Conservation (phyloP, 192 early-diverging fungal species). For the Piromyces finnis region DNA sequence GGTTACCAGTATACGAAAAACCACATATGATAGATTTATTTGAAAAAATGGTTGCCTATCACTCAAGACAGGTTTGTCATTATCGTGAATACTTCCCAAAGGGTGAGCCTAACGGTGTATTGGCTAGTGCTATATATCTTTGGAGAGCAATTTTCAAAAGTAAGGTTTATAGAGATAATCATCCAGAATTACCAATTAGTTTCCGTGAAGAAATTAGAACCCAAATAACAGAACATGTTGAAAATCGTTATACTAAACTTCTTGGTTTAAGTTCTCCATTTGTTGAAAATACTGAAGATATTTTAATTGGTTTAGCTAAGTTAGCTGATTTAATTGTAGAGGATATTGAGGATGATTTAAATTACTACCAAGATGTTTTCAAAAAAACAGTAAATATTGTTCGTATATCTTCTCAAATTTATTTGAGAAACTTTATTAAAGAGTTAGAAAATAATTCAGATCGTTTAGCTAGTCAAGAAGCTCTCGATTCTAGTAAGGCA, state of each 20-base stretch:
- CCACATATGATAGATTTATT: slow-evolving; percentile 15
- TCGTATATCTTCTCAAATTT: slow-evolving; percentile 19
- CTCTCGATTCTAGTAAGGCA: slow-evolving; percentile 14
- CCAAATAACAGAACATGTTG: slow-evolving; percentile 13
- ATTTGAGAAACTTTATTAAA: slow-evolving; percentile 21
- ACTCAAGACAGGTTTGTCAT: slow-evolving; percentile 21
- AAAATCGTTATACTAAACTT: slow-evolving; percentile 18
- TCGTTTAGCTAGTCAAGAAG: slow-evolving; percentile 12
- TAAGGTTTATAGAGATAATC: slow-evolving; percentile 15
- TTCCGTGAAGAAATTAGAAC: slow-evolving; percentile 20
- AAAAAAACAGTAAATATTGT: slow-evolving; percentile 24
- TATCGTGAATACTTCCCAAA: slow-evolving; percentile 37
- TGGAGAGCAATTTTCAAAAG: slow-evolving; percentile 26
- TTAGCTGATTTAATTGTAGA: slow-evolving; percentile 26
- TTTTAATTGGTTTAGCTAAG: slow-evolving; percentile 16
- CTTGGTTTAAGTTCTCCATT: slow-evolving; percentile 21
- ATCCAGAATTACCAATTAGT: slow-evolving; percentile 17
- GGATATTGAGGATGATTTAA: slow-evolving; percentile 27
- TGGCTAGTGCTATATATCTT: slow-evolving; percentile 25
- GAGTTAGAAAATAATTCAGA: slow-evolving; percentile 18
- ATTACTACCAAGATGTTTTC: slow-evolving; percentile 18
- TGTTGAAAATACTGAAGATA: slow-evolving; percentile 21
- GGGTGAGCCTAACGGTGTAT: slow-evolving; percentile 19
- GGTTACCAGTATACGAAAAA: slow-evolving; percentile 16
- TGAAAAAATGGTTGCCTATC: slow-evolving; percentile 24